These are phyloP conservation scores for Phytophthora sp. DNA, from an alignment of 352 stramenopile species.

Conservation along the genomic window DNA sequence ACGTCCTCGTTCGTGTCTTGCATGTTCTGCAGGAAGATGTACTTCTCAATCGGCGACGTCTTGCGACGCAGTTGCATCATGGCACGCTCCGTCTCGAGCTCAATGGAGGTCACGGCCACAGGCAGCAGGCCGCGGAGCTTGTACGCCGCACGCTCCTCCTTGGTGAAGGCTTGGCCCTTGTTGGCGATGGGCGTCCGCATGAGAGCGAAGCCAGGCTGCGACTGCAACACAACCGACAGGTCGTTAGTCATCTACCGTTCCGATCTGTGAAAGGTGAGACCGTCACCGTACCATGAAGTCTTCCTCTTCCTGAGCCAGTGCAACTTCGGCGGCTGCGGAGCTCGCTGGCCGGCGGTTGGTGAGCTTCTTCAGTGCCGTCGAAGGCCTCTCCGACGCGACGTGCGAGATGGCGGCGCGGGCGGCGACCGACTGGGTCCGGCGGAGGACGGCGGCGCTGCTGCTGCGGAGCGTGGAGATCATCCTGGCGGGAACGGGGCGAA, in stretches of 20 bases:
- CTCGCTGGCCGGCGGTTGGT: slow-evolving; percentile 21
- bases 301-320: background rate
- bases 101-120: slow-evolving; percentile 77
- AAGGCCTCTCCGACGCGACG: slow-evolving; percentile 6
- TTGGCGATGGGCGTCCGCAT: slow-evolving; percentile 91
- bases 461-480: slow-evolving; percentile 29
- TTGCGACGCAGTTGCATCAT: slow-evolving; percentile 86
- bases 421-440: slow-evolving; percentile 3
- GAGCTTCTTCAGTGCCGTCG: slow-evolving; percentile 3
- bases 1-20: slow-evolving; percentile 91
- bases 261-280: slow-evolving; percentile 1
- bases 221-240: slow-evolving; percentile 2
- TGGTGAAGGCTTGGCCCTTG: slow-evolving; percentile 94
- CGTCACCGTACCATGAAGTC: slow-evolving; percentile 6
- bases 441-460: too few relatives aligned
- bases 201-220: slow-evolving; percentile 13
- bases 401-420: slow-evolving; percentile 22
- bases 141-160: slow-evolving; percentile 86
- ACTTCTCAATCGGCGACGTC: slow-evolving; percentile 91
- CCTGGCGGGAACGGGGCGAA: background rate
- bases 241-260: background rate
- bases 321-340: slow-evolving; percentile 14
- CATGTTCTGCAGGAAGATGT: slow-evolving; percentile 92
- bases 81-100: slow-evolving; percentile 90
- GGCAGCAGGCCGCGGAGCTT: slow-evolving; percentile 92